These are phyloP conservation scores for Nakaseomyces delphensis DNA, from an alignment of 1,139 yeast species.

Conservation along the genomic window DNA sequence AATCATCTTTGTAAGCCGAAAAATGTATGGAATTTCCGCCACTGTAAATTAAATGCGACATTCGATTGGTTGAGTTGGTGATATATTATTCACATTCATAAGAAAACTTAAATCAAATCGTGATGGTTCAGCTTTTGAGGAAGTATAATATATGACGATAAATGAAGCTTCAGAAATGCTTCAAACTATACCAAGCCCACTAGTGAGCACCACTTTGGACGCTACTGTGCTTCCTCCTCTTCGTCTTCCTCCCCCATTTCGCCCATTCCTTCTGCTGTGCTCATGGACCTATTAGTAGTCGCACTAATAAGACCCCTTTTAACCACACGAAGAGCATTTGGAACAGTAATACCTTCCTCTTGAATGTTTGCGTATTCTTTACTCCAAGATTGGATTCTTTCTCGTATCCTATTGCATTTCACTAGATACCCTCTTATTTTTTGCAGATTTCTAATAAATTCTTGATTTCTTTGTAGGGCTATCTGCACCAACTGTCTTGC, in stretches of 20 bases:
- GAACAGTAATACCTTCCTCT: conserved; percentile 35
- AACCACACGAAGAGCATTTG: conserved; percentile 30
- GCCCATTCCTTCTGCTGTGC: conserved; percentile 15
- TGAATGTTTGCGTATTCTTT: conserved; percentile 72
- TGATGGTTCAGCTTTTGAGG: no score
- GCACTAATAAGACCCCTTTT: conserved; percentile 33
- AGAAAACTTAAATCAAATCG: no score
- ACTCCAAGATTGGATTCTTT: conserved; percentile 69
- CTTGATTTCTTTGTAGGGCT: conserved; percentile 81
- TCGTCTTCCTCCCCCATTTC: conserved; percentile 14
- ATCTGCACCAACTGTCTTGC: conserved; percentile 60
- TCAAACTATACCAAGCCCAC: no score
- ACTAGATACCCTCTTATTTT: conserved; percentile 65
- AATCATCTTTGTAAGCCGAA: no score
- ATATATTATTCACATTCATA: no score
- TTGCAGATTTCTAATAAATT: conserved; percentile 70
- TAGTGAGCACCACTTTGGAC: no score
- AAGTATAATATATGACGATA: no score
- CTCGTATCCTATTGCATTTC: conserved; percentile 67
- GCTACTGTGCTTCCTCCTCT: conserved; percentile 13
- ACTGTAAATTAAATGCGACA: no score
- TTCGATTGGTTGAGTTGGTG: no score
- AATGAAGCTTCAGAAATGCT: no score
- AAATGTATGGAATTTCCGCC: no score
- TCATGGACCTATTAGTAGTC: conserved; percentile 28